A percentile compares a stretch with the other conserved stretches of the same genome.
Conservation (phyloP, 169 alveolate genomes). For the Babesia bigemina region DNA sequence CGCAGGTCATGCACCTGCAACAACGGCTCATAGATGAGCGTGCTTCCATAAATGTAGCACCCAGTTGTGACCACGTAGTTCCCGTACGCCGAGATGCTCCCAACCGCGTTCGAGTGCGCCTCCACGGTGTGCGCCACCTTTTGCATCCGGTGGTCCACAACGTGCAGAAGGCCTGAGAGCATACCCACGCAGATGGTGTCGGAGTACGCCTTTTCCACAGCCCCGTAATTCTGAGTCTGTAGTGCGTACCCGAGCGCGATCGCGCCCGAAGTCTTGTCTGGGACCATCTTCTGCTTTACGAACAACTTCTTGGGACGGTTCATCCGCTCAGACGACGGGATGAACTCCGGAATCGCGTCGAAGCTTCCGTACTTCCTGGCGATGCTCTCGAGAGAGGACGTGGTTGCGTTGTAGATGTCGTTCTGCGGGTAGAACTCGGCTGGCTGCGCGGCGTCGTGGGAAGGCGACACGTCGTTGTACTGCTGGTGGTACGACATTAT, state of each 20-base stretch:
- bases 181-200: conserved; percentile 60
- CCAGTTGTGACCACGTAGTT: conserved; percentile 53
- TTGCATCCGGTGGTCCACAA: conserved; percentile 53
- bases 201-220: background rate
- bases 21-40: conserved; percentile 56
- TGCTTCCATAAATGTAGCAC: conserved; percentile 36
- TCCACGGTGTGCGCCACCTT: conserved; percentile 49
- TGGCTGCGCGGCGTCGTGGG: background rate
- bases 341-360: conserved; percentile 55
- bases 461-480: background rate
- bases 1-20: conserved; percentile 62
- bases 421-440: background rate
- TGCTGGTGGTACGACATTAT: conserved; percentile 34
- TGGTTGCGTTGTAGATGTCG: background rate
- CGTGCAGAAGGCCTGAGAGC: conserved; percentile 64
- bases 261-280: conserved; percentile 46
- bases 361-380: conserved; percentile 56
- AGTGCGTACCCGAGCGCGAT: conserved; percentile 44
- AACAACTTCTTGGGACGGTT: background rate
- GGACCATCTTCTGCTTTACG: background rate
- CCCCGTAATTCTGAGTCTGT: background rate
- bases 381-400: conserved; percentile 33
- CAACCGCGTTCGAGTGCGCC: conserved; percentile 35
- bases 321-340: conserved; percentile 13
- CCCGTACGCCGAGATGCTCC: conserved; percentile 48